Evolutionary conservation across 2,329 filamentous ascomycete genomes (phyloP), one percentile per base, ranked within the genome.

Genomic region (Cytospora piceicola): DNA sequence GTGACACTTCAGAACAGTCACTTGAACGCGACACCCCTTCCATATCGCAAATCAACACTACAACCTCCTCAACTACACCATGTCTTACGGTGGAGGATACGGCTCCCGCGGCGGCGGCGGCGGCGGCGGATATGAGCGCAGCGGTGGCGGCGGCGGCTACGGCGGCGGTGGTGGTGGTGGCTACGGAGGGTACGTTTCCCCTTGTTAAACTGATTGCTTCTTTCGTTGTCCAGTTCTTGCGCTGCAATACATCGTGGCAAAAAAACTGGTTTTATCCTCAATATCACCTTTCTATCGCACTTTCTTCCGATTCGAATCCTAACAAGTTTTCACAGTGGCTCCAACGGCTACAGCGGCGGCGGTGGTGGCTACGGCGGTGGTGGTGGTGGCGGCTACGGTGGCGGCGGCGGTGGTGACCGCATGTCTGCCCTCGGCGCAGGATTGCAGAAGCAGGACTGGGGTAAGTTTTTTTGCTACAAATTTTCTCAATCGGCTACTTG

Each of bases 371-470:
- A 72, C 58, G 75, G 77, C 36, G 77, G 76, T 61, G 75, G 75
- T 60, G 75, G 76, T 27, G 76, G 79, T 52, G 74, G 74, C 53
- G 75, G 75, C 49, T 75, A 74, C 52, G 74, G 73, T 69, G 79
- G 85, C 64, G 88, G 85, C 70, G 90, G 85, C 71, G 92, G 93
- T 71, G 94, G 94, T 78, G 95, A 99, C 81, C 89, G 92, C 74
- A 99, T 99, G 95, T 91, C 89, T 72, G 90, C 90, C 78, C 91
- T 99, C 69, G 95, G 95, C 73, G 85, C 93, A 70, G 89, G 90
- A 73, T 83, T 99, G 71, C 94, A 96, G 82, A 88, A 90, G 75
- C 95, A 97, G 76, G 84, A 88, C 70, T 99, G 92, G 91, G 92
- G 92, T 94, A 82, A 78, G 90, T 85, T 65, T 85, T 65, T 49